Percentiles rank a stretch among this genome's conserved stretches.
Evolutionary conservation across 1,284 basidiomycete genomes (phyloP).

Genomic region (Cryptococcus sp.): DNA sequence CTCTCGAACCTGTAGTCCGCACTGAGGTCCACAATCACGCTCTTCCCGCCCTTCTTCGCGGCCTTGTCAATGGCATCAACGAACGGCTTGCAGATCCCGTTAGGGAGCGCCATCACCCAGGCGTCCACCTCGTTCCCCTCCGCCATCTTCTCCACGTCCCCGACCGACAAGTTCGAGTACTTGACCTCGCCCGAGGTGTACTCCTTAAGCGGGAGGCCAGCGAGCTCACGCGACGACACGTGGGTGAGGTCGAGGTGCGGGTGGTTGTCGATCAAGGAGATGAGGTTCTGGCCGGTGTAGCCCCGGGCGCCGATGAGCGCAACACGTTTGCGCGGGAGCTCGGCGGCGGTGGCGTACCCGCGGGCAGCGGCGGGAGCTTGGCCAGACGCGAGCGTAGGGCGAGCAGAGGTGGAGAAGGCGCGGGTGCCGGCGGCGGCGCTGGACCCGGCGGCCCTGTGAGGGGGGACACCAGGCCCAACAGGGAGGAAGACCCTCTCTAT

Average conservation of each 20-base stretch:
- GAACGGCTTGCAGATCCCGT: constrained; percentile 95
- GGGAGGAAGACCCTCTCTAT: constrained; percentile 86
- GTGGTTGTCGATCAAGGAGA: constrained; percentile 77
- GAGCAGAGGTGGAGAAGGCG: constrained; percentile 71
- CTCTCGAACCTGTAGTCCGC: constrained; percentile 95
- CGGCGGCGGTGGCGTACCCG: constrained; percentile 53
- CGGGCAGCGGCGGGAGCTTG: constrained; percentile 55
- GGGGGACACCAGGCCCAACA: constrained; percentile 74
- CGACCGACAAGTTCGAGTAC: constrained; percentile 73
- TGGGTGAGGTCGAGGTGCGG: constrained; percentile 85
- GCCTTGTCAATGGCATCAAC: constrained; percentile 90
- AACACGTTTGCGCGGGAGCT: constrained; percentile 76
- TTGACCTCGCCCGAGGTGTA: constrained; percentile 75
- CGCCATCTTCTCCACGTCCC: constrained; percentile 82
- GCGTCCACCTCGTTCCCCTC: constrained; percentile 84
- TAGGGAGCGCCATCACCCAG: constrained; percentile 97
- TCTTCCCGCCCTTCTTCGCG: constrained; percentile 56
- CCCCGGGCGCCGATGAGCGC: constrained; percentile 91
- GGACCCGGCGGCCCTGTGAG: constrained; percentile 54
- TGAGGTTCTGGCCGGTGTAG: constrained; percentile 90
- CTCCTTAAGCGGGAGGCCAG: constrained; percentile 71
- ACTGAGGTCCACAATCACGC: constrained; percentile 83
- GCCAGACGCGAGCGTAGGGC: constrained; percentile 49
- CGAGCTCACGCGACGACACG: constrained; percentile 93
- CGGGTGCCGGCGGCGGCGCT: constrained; percentile 52